Conservation (phyloP, 306 rosid species). For the Glycyrrhiza uralensis region DNA sequence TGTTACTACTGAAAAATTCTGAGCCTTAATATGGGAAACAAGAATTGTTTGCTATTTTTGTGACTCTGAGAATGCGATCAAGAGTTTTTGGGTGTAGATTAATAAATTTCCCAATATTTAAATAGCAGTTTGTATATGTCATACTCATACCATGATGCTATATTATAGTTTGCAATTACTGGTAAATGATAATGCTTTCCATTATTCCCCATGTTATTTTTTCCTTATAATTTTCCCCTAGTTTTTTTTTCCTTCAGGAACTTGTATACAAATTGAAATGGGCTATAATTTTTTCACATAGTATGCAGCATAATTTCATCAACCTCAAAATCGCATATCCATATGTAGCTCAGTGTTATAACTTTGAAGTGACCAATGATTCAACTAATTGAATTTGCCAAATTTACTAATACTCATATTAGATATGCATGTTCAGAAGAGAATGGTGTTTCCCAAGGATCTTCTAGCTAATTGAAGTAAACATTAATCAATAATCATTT, state of each 20-base stretch:
- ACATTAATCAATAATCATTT: not conserved
- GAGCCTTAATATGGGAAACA: not conserved
- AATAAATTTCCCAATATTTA: not conserved
- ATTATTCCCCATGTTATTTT: not conserved
- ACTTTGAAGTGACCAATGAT: slow-evolving; percentile 2
- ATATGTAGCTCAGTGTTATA: not conserved
- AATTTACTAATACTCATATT: too few species aligned
- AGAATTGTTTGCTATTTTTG: not conserved
- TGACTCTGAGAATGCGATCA: not conserved
- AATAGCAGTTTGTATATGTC: not conserved
- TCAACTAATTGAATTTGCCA: not conserved
- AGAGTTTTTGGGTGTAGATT: not conserved
- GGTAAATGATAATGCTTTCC: not conserved
- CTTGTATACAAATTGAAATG: not conserved
- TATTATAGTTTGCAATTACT: not conserved
- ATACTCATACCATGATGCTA: not conserved
- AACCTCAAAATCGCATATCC: not conserved
- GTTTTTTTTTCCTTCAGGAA: not conserved
- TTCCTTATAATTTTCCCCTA: not conserved
- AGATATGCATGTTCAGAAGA: not conserved
- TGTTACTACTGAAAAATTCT: slow-evolving; percentile 3
- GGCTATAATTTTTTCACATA: not conserved
- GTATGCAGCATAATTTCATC: not conserved
- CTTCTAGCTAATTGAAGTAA: not conserved
- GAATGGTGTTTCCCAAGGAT: not conserved